phyloP scores from a whole-genome alignment of 768 basidiomycete genomes.

The Dioszegia crocea region DNA sequence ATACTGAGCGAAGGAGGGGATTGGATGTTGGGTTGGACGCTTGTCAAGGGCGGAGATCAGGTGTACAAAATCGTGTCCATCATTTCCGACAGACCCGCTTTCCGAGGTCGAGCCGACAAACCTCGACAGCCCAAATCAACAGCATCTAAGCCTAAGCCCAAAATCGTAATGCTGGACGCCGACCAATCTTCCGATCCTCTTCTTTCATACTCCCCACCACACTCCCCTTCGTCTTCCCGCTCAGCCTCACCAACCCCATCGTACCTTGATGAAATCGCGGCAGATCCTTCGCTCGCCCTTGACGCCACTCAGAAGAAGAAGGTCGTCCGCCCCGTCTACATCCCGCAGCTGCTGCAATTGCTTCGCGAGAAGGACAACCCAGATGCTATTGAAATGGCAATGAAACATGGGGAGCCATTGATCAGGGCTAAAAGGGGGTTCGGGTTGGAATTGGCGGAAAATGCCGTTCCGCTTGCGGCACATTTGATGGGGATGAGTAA shows the following conservation, averaged over 20 bases:
- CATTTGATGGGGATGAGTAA: conserved; percentile 61
- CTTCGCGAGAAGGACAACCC: conserved; percentile 65
- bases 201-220: conserved; percentile 67
- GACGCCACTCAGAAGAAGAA: conserved; percentile 59
- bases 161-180: conserved; percentile 47
- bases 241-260: conserved; percentile 75
- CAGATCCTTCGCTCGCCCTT: conserved; percentile 74
- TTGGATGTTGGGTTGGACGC: conserved; percentile 42
- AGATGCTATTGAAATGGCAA: conserved; percentile 72
- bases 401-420: conserved; percentile 73
- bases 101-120: not conserved
- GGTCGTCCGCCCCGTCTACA: conserved; percentile 78
- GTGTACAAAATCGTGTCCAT: not conserved
- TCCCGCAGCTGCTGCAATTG: conserved; percentile 74
- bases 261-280: conserved; percentile 76
- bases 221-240: conserved; percentile 59
- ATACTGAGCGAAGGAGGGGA: conserved; percentile 17
- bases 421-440: conserved; percentile 77
- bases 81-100: no score
- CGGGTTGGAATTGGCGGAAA: conserved; percentile 82
- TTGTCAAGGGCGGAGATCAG: not conserved
- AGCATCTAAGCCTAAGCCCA: conserved; percentile 17
- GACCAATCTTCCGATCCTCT: conserved; percentile 82
- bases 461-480: conserved; percentile 67
- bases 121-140: not conserved